Conservation (phyloP, 2,329 filamentous ascomycete genomes). For the Sclerotinia minor region DNA sequence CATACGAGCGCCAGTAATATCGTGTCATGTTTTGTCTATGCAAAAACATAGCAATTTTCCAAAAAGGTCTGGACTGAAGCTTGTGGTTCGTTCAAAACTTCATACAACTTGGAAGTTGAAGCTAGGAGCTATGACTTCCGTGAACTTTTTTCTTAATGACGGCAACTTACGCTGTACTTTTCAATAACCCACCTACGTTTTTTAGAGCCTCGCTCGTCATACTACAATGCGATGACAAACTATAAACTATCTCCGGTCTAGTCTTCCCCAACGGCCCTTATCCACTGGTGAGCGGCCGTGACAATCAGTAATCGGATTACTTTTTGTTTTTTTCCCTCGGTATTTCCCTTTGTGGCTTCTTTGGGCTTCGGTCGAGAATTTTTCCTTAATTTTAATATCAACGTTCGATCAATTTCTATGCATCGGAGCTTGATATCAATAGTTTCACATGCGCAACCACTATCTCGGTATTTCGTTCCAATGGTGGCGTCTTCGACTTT, state of each 20-base stretch:
- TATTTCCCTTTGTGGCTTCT: not conserved
- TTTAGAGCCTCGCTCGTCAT: not conserved
- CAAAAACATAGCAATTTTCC: not conserved
- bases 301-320: not conserved
- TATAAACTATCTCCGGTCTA: not conserved
- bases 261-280: not conserved
- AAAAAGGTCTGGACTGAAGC: not conserved
- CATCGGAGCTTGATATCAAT: not conserved
- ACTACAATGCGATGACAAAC: not conserved
- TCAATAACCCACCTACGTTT: not conserved
- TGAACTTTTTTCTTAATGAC: not conserved
- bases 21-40: not conserved
- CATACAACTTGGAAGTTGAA: not conserved
- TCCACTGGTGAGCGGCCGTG: not conserved
- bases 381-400: not conserved
- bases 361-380: not conserved
- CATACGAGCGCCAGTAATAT: not conserved
- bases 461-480: not conserved
- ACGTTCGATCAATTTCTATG: not conserved
- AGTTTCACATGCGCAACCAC: conserved; percentile 2
- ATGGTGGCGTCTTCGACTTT: not conserved
- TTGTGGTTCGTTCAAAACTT: not conserved
- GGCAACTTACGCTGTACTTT: not conserved
- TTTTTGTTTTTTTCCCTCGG: not conserved
- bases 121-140: not conserved